Base-by-base conservation (phyloP, 805 yeast species). In the Kluyveromyces wickerhamii region DNA sequence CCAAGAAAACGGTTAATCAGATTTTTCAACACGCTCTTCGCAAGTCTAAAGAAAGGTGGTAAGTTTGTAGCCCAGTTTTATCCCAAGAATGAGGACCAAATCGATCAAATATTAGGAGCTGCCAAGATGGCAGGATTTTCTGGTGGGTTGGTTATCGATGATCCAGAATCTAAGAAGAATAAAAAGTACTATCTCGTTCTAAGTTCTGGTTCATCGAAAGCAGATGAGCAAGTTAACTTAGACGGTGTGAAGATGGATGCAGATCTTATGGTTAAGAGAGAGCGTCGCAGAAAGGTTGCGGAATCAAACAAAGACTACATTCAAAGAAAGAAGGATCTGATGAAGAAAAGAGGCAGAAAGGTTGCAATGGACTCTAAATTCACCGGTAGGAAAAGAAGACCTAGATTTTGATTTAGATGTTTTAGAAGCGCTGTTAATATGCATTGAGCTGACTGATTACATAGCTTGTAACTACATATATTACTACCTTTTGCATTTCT, bases 1-100 rank as follows among this genome's bases (percentile, higher is more conserved):
- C 98, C 98, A 15, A 79, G 80, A 53, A 72, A 71, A 50, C 74
- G 98, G 58, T 61, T 86, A 36, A 65, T 79, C 60, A 65, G 82
- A 30, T 92, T 92, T 52, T 92, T 92, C 69, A 82, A 83, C 58
- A 79, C 95, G 0, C 65, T 92, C 34, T 92, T 84, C 59, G 86
- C 95, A 0, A 67, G 86, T 22, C 67, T 92, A 59, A 80, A 74
- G 52, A 74, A 95, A 54, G 98, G 98, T 32, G 98, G 98, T 5
- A 92, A 92, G 60, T 94, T 89, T 45, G 96, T 85, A 18, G 96
- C 95, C 14, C 98, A 92, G 60, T 92, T 89, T 56, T 92, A 92
- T 60, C 98, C 98, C 8, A 76, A 77, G 57, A 83, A 87, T 59
- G 96, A 92, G 44, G 72, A 68, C 21, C 97, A 92, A 59, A 77